A percentile compares a stretch with the other conserved stretches of the same genome.
These are phyloP conservation scores for Tulasnella sp. DNA, from an alignment of 768 basidiomycete species.

Conservation along the genomic window DNA sequence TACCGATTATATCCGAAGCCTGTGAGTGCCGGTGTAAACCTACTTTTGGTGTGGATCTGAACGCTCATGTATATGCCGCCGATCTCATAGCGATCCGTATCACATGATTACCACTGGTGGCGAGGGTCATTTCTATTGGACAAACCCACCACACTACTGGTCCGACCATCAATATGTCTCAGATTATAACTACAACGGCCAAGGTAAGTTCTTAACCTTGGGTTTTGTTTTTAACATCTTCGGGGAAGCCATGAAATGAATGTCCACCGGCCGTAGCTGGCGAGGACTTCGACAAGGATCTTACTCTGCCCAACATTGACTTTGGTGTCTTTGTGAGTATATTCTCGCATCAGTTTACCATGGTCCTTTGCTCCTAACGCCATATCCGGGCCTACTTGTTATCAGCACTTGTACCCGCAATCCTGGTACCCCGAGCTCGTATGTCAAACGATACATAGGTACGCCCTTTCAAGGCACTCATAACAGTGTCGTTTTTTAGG, in stretches of 20 bases:
- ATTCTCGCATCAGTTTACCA: neutral
- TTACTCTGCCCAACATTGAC: conserved; percentile 41
- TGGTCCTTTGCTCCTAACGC: too few species aligned
- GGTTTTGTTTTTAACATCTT: too few species aligned
- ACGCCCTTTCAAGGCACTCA: neutral
- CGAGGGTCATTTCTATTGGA: conserved; percentile 46
- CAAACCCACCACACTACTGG: conserved; percentile 34
- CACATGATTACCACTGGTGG: conserved; percentile 47
- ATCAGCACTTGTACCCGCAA: conserved; percentile 22
- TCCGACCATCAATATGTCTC: conserved; percentile 34
- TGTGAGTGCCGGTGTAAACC: conserved; percentile 28
- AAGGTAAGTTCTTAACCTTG: conserved; percentile 32
- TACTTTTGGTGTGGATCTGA: conserved; percentile 19
- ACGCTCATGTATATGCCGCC: neutral
- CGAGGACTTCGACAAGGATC: conserved; percentile 42
- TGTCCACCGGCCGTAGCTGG: conserved; percentile 30
- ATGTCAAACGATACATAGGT: too few species aligned
- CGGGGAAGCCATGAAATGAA: too few species aligned
- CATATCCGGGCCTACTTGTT: neutral
- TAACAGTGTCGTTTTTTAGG: conserved; percentile 23
- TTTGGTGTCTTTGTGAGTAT: conserved; percentile 43
- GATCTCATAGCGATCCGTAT: conserved; percentile 34
- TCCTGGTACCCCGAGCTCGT: conserved; percentile 12
- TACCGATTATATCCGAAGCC: conserved; percentile 39
- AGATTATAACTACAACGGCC: conserved; percentile 48